Base-by-base conservation (phyloP, 192 early-diverging fungal species). In the Paraglomus occultum region DNA sequence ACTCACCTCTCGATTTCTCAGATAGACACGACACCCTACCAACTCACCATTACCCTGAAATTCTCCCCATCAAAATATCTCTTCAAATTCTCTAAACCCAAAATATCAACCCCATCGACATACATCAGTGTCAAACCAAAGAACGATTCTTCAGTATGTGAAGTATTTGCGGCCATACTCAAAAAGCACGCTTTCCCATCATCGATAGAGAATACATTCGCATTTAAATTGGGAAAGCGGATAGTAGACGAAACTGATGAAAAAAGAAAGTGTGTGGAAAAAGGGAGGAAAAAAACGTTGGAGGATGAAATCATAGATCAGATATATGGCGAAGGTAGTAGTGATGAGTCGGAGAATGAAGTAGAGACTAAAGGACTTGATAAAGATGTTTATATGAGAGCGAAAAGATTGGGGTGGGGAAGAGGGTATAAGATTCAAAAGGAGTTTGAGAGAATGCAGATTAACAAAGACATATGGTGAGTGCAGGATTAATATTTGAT, bases 391-490 rank as follows among this genome's bases (percentile, higher is more conserved):
- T 68, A 44, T 46, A 54, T 31, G 47, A 14, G 67, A 17, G 1
- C 11, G 38, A 10, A 43, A 23, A 51, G 22, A 17, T 58, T 80
- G 1, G 79, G 79, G 8, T 80, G 79, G 79, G 51, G 67, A 14
- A 74, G 58, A n/a, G 79, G 75, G 31, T 80, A 74, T 42, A 22
- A 71, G 23, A 70, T 80, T 40, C 22, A 44, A 6, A 43, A 70
- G n/a, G 79, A 80, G 43, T 80, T 75, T 70, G 51, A 69, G 12
- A 53, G 79, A 9, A 55, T 80, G 22, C 15, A 59, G 6, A 73
- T 77, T 42, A 57, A 76, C 54, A 23, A 51, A 9, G 70, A 65
- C n/a, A 54, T 64, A 12, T 79, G 78, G 73, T 74, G 59, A 45
- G 51, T 20, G 5, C 17, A n/a, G 49, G 8, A 11, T n/a, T 23